Evolutionary conservation across 768 basidiomycete genomes (phyloP).

Genomic region (Boletus bicolor): DNA sequence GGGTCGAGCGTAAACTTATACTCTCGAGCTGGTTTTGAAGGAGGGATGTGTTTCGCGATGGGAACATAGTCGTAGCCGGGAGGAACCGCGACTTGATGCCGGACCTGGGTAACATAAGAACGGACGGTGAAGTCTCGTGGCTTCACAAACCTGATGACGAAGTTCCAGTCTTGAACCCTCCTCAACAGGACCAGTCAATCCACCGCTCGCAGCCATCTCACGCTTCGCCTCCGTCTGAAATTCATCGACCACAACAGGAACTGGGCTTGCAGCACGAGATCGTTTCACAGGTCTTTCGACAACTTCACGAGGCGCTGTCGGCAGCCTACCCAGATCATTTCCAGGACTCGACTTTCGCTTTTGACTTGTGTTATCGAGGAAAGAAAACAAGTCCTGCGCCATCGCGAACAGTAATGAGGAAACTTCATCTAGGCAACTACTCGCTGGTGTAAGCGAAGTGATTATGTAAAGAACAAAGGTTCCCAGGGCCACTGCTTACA

Average conservation of each 20-base stretch:
- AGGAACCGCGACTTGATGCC: slow-evolving; percentile 96
- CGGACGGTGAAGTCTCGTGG: neutral
- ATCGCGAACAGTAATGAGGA: slow-evolving; percentile 8
- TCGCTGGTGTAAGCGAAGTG: neutral
- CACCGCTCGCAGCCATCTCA: slow-evolving; percentile 86
- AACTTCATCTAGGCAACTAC: neutral
- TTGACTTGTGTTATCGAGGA: slow-evolving; percentile 23
- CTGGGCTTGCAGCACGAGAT: slow-evolving; percentile 55
- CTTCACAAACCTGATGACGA: slow-evolving; percentile 59
- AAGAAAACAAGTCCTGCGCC: slow-evolving; percentile 32
- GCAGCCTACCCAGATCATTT: slow-evolving; percentile 2
- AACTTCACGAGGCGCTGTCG: slow-evolving; percentile 20
- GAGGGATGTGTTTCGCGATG: slow-evolving; percentile 88
- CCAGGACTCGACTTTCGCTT: slow-evolving; percentile 26
- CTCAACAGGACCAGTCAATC: slow-evolving; percentile 72
- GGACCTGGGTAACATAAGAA: slow-evolving; percentile 51
- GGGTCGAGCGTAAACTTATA: slow-evolving; percentile 98
- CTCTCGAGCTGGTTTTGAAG: slow-evolving; percentile 83
- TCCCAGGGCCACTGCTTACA: neutral
- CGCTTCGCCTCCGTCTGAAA: slow-evolving; percentile 93
- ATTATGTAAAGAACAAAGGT: slow-evolving; percentile 6
- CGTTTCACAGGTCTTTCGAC: slow-evolving; percentile 49
- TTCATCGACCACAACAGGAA: slow-evolving; percentile 84
- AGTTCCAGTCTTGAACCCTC: slow-evolving; percentile 70
- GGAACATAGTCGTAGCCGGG: slow-evolving; percentile 88